phyloP scores from a whole-genome alignment of 495 filamentous ascomycete species.

The Podospora didyma region DNA sequence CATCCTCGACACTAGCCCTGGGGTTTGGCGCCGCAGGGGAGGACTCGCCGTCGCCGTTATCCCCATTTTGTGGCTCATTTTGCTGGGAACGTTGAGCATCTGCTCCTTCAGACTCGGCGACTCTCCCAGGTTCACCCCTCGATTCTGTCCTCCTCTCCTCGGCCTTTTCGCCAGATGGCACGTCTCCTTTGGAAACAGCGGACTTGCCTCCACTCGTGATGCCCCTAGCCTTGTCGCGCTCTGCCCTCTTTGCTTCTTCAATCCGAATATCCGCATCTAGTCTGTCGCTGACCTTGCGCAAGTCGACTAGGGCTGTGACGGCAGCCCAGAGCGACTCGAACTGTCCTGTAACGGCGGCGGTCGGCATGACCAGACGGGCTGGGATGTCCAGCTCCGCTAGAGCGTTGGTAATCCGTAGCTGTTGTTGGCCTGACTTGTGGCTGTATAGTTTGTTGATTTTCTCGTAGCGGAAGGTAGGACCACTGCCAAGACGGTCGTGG shows the following conservation, averaged over 20 bases:
- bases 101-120: neutral
- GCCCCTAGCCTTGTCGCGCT: constrained; percentile 47
- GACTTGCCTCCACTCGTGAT: constrained; percentile 15
- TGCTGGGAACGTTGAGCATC: neutral
- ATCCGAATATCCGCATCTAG: constrained; percentile 78
- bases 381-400: constrained; percentile 79
- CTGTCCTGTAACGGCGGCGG: constrained; percentile 68
- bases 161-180: constrained; percentile 5
- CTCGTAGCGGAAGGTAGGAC: constrained; percentile 73
- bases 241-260: constrained; percentile 59
- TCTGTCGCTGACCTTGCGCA: constrained; percentile 80
- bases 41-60: neutral
- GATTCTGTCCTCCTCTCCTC: constrained; percentile 2
- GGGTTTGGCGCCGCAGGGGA: neutral
- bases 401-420: constrained; percentile 70
- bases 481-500: constrained; percentile 79
- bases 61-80: neutral
- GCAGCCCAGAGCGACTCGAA: constrained; percentile 76
- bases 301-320: constrained; percentile 73
- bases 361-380: constrained; percentile 77
- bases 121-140: neutral
- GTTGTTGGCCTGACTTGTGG: constrained; percentile 78
- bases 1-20: constrained; percentile 6
- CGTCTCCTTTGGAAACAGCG: neutral
- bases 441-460: constrained; percentile 75